Conservation (phyloP, 2,329 filamentous ascomycete genomes). For the Plenodomus lindquistii region DNA sequence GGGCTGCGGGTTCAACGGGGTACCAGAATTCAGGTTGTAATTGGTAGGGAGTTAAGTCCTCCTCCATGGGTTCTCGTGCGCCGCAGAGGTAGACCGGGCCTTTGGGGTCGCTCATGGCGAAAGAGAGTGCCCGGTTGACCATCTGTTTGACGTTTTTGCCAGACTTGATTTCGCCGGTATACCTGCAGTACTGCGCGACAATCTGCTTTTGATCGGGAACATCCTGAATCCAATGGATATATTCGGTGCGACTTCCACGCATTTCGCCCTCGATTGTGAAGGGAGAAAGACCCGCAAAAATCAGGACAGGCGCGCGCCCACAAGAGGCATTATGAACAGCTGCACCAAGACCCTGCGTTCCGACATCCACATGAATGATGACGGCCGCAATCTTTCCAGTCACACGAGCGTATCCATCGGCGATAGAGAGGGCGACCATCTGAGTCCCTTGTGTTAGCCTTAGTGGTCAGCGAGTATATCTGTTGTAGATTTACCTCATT, state of each 20-base stretch:
- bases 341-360: conserved; percentile 76
- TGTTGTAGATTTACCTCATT: conserved; percentile 76
- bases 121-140: conserved; percentile 81
- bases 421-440: conserved; percentile 87
- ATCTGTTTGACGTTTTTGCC: conserved; percentile 88
- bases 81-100: conserved; percentile 81
- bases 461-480: no score
- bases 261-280: conserved; percentile 79
- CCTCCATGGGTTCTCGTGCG: conserved; percentile 79
- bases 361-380: conserved; percentile 80
- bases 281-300: conserved; percentile 78
- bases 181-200: conserved; percentile 82
- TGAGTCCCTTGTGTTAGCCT: no score
- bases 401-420: conserved; percentile 73
- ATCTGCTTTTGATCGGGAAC: conserved; percentile 82
- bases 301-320: conserved; percentile 73
- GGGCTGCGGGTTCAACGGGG: conserved; percentile 68
- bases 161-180: conserved; percentile 79
- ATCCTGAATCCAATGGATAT: conserved; percentile 86
- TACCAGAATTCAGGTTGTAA: conserved; percentile 73
- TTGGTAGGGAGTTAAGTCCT: conserved; percentile 66
- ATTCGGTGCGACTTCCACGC: conserved; percentile 72
- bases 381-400: conserved; percentile 75
- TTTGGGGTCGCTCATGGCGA: conserved; percentile 74
- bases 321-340: conserved; percentile 80